These are phyloP conservation scores for Cicer arietinum DNA, from an alignment of 306 rosid genomes.

Conservation along the genomic window DNA sequence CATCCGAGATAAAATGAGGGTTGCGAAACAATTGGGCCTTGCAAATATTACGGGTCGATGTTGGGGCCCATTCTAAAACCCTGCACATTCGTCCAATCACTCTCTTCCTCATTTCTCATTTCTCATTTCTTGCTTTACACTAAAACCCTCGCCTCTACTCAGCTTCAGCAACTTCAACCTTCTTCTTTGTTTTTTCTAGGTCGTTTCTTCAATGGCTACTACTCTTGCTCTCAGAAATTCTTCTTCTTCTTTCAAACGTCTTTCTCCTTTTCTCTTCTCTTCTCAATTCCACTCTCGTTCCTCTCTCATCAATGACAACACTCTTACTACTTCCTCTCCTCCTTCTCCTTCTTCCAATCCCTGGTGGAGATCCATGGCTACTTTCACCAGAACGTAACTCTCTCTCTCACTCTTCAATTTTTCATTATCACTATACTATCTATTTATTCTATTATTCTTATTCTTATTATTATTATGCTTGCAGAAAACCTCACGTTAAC, in stretches of 20 bases:
- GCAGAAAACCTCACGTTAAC: constrained; percentile 54
- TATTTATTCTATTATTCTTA: background rate
- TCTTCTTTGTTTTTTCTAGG: background rate
- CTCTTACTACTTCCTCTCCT: background rate
- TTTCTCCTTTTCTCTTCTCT: constrained; percentile 52
- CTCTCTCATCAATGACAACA: constrained; percentile 42
- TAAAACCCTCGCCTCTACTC: constrained; percentile 51
- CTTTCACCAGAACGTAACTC: constrained; percentile 52
- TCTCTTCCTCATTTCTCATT: too few relatives aligned
- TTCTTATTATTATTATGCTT: background rate
- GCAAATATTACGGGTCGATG: too few relatives aligned
- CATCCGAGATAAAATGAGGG: background rate
- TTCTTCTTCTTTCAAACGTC: constrained; percentile 56
- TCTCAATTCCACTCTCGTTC: constrained; percentile 64
- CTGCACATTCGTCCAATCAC: too few relatives aligned
- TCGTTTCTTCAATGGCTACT: constrained; percentile 64
- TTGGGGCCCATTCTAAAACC: too few relatives aligned
- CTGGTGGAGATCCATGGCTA: constrained; percentile 66
- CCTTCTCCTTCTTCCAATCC: constrained; percentile 47
- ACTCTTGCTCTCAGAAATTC: constrained; percentile 63
- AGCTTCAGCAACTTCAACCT: background rate
- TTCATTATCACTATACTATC: background rate
- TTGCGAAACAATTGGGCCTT: background rate
- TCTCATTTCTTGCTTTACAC: background rate
- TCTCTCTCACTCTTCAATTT: background rate